phyloP scores from a whole-genome alignment of 805 yeast species.

The Metschnikowia gruessii region DNA sequence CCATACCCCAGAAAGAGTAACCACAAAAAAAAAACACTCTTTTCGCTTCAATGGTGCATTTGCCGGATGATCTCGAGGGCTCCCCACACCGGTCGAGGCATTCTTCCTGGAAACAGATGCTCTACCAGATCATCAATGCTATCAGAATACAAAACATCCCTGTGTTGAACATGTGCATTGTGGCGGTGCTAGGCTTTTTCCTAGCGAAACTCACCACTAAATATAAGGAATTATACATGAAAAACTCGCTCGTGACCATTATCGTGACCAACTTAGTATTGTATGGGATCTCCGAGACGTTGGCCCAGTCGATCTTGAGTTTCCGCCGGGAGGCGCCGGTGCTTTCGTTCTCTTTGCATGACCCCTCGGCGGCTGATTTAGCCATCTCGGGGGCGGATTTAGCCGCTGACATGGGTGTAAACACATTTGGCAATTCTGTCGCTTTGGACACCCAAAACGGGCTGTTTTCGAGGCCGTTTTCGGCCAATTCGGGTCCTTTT shows the following conservation, averaged over 20 bases:
- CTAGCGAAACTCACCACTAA: slow-evolving; percentile 52
- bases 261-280: slow-evolving; percentile 75
- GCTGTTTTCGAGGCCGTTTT: no score
- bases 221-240: slow-evolving; percentile 59
- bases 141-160: slow-evolving; percentile 50
- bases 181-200: slow-evolving; percentile 47
- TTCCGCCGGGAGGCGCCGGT: slow-evolving; percentile 18
- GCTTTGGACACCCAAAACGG: neutral
- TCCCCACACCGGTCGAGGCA: neutral
- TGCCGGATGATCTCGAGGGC: slow-evolving; percentile 8
- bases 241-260: slow-evolving; percentile 70
- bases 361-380: neutral
- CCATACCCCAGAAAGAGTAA: no score
- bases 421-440: neutral
- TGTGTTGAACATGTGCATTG: slow-evolving; percentile 51
- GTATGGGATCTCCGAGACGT: slow-evolving; percentile 85
- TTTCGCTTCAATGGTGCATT: slow-evolving; percentile 5
- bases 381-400: neutral
- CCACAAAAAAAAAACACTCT: no score
- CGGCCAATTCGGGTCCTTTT: neutral
- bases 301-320: slow-evolving; percentile 70
- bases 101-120: slow-evolving; percentile 1
- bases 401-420: no score
- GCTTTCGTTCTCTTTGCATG: slow-evolving; percentile 3
- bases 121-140: slow-evolving; percentile 27